Evolutionary conservation across 2,329 filamentous ascomycete genomes (phyloP).

Genomic region (Lanzia echinophila): DNA sequence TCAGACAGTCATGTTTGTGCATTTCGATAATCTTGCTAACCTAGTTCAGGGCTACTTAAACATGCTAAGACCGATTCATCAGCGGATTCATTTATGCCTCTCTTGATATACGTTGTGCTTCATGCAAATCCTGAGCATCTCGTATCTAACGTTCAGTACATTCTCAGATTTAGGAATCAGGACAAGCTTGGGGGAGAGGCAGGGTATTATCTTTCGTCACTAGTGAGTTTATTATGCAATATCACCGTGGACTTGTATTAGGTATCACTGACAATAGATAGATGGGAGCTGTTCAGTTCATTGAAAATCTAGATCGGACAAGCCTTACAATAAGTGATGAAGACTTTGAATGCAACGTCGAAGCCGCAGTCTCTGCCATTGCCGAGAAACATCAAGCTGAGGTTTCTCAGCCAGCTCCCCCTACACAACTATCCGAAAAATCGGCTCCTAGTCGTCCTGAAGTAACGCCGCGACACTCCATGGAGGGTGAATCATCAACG

Average conservation of each 20-base stretch:
- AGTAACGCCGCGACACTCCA: conserved; percentile 51
- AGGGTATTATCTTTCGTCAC: conserved; percentile 92
- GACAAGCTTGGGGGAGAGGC: conserved; percentile 97
- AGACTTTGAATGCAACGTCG: conserved; percentile 94
- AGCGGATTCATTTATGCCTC: conserved; percentile 89
- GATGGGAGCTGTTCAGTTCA: conserved; percentile 93
- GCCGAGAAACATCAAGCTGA: conserved; percentile 74
- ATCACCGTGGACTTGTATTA: not conserved
- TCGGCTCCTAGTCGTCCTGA: conserved; percentile 46
- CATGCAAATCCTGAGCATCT: conserved; percentile 92
- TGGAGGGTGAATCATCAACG: conserved; percentile 52
- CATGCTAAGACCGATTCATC: conserved; percentile 92
- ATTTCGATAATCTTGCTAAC: conserved; percentile 16
- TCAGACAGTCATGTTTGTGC: not conserved
- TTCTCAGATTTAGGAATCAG: conserved; percentile 91
- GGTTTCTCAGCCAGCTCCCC: conserved; percentile 35
- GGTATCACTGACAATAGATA: conserved; percentile 30
- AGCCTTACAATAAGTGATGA: conserved; percentile 89
- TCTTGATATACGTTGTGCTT: conserved; percentile 92
- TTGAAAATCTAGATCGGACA: conserved; percentile 92
- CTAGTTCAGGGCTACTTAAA: conserved; percentile 63
- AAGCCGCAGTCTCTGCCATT: conserved; percentile 90
- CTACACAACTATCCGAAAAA: conserved; percentile 37
- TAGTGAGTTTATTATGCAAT: conserved; percentile 49
- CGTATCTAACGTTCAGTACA: conserved; percentile 97